These are phyloP conservation scores for Acacia confusa DNA, from an alignment of 306 rosid genomes.

Conservation along the genomic window DNA sequence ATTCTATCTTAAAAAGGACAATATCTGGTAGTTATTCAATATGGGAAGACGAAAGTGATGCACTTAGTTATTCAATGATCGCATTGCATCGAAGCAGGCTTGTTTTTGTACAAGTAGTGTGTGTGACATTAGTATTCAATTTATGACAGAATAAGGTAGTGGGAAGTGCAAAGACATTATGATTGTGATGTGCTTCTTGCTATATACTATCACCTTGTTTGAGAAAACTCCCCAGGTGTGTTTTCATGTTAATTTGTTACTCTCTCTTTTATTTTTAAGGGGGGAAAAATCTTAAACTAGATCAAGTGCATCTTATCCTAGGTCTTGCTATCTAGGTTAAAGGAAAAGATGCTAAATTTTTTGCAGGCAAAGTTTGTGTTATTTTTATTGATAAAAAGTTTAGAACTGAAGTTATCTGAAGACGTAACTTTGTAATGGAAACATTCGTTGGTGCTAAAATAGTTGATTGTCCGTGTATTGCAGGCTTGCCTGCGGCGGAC, in stretches of 20 bases:
- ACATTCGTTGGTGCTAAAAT: neutral
- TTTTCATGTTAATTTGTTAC: neutral
- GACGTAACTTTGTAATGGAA: neutral
- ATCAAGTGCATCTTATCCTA: neutral
- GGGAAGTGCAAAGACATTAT: no score
- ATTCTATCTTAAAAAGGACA: neutral
- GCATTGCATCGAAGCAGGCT: neutral
- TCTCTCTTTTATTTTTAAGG: neutral
- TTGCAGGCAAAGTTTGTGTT: slow-evolving; percentile 7
- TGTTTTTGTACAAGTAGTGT: neutral
- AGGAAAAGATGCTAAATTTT: neutral
- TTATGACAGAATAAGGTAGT: neutral
- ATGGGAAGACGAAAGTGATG: neutral
- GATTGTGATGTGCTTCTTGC: neutral
- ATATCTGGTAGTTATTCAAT: neutral
- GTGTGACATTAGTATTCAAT: neutral
- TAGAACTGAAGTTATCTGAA: neutral
- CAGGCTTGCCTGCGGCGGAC: slow-evolving; percentile 72
- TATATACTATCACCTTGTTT: neutral
- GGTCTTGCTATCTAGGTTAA: neutral
- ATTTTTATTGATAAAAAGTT: neutral
- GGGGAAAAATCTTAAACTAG: neutral
- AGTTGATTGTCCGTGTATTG: slow-evolving; percentile 24
- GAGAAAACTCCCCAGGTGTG: neutral
- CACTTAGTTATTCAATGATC: neutral